Evolutionary conservation across 306 rosid species (phyloP).

Genomic region (Lathyrus tuberosus): DNA sequence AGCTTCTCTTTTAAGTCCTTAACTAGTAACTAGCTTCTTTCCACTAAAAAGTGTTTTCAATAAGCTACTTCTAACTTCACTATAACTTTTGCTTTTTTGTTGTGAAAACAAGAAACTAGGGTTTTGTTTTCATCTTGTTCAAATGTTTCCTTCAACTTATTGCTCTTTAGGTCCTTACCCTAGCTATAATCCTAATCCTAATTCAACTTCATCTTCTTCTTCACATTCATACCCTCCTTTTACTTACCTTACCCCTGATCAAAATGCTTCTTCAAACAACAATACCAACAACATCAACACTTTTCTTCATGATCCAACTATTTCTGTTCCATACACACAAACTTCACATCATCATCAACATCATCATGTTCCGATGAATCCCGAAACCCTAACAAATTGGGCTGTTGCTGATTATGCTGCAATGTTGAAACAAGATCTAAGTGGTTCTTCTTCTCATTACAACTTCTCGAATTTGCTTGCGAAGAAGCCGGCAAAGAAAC

Average conservation of each 20-base stretch:
- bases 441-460: neutral
- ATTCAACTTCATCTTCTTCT: conserved; percentile 42
- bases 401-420: conserved; percentile 38
- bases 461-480: conserved; percentile 23
- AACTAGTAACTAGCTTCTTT: neutral
- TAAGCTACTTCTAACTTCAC: neutral
- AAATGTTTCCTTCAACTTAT: conserved; percentile 58
- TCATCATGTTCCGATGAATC: conserved; percentile 35
- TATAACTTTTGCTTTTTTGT: conserved; percentile 22
- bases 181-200: conserved; percentile 35
- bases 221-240: conserved; percentile 42
- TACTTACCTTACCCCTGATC: conserved; percentile 41
- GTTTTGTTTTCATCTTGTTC: conserved; percentile 17
- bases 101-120: conserved; percentile 38
- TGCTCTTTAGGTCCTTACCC: conserved; percentile 52
- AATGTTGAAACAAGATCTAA: conserved; percentile 40
- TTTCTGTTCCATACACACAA: conserved; percentile 37
- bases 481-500: conserved; percentile 34
- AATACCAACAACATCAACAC: conserved; percentile 33
- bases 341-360: conserved; percentile 21
- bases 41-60: conserved; percentile 9
- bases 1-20: neutral
- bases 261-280: conserved; percentile 32
- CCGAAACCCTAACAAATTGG: conserved; percentile 44
- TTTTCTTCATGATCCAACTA: conserved; percentile 41